Evolutionary conservation across 164 flowering plant genomes (phyloP).

Genomic region (Vitis riparia): DNA sequence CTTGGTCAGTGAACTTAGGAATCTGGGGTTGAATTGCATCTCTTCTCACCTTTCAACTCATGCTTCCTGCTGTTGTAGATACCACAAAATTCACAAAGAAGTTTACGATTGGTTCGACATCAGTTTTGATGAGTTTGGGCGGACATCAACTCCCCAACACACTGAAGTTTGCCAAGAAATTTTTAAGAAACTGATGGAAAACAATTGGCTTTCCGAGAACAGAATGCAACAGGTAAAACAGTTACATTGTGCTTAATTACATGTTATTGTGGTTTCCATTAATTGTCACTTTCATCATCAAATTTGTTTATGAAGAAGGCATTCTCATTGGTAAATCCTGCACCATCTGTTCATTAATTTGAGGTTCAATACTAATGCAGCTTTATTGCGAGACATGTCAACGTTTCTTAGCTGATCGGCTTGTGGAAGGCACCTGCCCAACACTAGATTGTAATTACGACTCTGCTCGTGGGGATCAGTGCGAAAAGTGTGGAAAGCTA

Average conservation of each 20-base stretch:
- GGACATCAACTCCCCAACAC: slow-evolving; percentile 88
- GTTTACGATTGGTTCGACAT: slow-evolving; percentile 91
- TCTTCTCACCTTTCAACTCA: not conserved
- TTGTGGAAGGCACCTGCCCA: slow-evolving; percentile 94
- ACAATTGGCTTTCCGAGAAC: slow-evolving; percentile 86
- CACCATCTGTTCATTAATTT: too few relatives aligned
- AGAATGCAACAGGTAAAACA: slow-evolving; percentile 76
- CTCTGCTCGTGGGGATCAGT: slow-evolving; percentile 95
- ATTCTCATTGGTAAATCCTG: too few relatives aligned
- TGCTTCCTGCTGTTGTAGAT: slow-evolving; percentile 35
- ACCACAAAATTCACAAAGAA: slow-evolving; percentile 80
- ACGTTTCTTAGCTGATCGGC: slow-evolving; percentile 85
- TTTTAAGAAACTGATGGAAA: slow-evolving; percentile 74
- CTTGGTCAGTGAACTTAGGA: too few relatives aligned
- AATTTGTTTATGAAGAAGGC: too few relatives aligned
- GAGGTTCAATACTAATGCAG: slow-evolving; percentile 14
- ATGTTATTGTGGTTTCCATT: too few relatives aligned
- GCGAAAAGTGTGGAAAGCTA: slow-evolving; percentile 87
- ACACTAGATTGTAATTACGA: slow-evolving; percentile 68
- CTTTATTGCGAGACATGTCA: slow-evolving; percentile 82
- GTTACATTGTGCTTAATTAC: too few relatives aligned
- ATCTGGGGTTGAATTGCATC: not conserved
- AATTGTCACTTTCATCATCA: too few relatives aligned
- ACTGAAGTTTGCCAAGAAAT: slow-evolving; percentile 91
- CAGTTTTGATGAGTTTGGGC: slow-evolving; percentile 92